Evolutionary conservation across 352 stramenopile genomes (phyloP).

Genomic region (Phytophthora melonis): DNA sequence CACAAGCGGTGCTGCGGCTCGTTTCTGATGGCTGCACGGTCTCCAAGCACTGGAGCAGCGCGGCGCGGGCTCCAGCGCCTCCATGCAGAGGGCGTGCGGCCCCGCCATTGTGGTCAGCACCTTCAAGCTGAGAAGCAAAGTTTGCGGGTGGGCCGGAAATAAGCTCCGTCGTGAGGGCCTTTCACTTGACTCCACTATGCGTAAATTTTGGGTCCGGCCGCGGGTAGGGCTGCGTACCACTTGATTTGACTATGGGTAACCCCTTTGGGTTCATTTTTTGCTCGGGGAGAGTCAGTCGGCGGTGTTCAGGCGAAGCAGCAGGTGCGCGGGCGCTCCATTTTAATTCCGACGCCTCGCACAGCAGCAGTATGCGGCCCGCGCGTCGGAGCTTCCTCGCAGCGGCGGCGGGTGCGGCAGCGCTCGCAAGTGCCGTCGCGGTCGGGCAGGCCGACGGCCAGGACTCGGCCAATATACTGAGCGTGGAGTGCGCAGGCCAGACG

Average conservation of each 20-base stretch:
- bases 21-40: neutral
- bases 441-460: neutral
- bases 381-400: constrained; percentile 20
- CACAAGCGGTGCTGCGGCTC: neutral
- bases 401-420: neutral
- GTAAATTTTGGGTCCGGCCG: constrained; percentile 7
- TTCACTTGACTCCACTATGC: neutral
- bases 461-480: neutral
- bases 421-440: neutral
- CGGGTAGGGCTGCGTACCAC: constrained; percentile 3
- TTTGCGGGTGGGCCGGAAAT: neutral
- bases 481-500: neutral
- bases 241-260: constrained; percentile 21
- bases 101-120: constrained; percentile 5
- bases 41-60: neutral
- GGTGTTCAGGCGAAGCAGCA: neutral
- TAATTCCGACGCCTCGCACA: constrained; percentile 32
- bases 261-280: constrained; percentile 43
- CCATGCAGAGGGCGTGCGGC: constrained; percentile 7
- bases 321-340: constrained; percentile 21
- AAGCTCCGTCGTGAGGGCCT: neutral
- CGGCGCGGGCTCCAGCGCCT: neutral
- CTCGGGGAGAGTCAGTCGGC: constrained; percentile 39
- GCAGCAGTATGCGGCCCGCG: constrained; percentile 27
- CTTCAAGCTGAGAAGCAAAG: neutral